Base-by-base conservation (phyloP, 2,329 filamentous ascomycete species). In the Geoglossum cookeanum region DNA sequence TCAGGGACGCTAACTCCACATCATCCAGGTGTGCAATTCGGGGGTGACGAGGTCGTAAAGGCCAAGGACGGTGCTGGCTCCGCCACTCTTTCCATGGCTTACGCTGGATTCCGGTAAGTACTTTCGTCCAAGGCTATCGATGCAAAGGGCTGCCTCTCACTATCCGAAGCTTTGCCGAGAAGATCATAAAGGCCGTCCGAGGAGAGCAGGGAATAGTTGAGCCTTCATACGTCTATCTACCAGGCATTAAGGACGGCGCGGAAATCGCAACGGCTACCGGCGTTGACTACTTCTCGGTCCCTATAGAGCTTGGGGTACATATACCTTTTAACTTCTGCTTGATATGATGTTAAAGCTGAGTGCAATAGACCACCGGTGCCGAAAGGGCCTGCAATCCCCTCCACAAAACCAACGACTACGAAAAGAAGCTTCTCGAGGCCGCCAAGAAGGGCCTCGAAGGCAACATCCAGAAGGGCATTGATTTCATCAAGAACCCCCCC, bases 21-120 rank as follows among this genome's bases (percentile, higher is more conserved):
- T 37, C 45, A 42, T 62, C 13, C 3, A 81, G 78, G 79, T 64
- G 87, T 97, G 58, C 92, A 98, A 73, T 97, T 96, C 65, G 92
- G 92, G 70, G 92, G 92, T 77, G 92, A 98, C 65, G 89, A 95
- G 76, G 89, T 95, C 62, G 89, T 95, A 71, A 83, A 91, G 78
- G 89, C 89, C 69, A 95, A 95, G 81, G 86, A 92, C 63, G 89
- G 89, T 67, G 83, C 83, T 68, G 89, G 89, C 62, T 94, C 87
- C 60, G 89, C 89, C 63, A 95, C 89, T 59, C 79, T 95, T 57
- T 94, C 88, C 65, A 95, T 95, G 89, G 89, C 89, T 60, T 94
- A 89, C 70, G 92, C 92, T 64, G 92, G 92, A 64, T 97, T 83
- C 81, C 85, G 88, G 85, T 90, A 74, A 63, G 77, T 67, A 59